phyloP scores from a whole-genome alignment of 345 rosid species.

The Arabidopsis suecica region DNA sequence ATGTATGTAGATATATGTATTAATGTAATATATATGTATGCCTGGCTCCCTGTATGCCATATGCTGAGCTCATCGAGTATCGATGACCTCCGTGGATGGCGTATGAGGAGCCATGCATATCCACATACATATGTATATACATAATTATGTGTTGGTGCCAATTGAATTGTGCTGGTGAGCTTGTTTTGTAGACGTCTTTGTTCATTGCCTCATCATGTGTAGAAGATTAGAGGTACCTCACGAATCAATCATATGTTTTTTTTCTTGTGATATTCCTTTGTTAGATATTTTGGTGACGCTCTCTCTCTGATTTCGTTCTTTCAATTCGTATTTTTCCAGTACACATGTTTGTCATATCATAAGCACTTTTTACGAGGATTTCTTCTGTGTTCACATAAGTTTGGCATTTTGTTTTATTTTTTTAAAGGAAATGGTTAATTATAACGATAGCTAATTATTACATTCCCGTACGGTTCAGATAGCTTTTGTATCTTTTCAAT shows the following conservation, averaged over 20 bases:
- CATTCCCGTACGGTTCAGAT: conserved; percentile 37
- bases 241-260: background rate
- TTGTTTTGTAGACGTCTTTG: conserved; percentile 20
- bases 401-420: conserved; percentile 23
- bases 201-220: conserved; percentile 15
- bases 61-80: conserved; percentile 62
- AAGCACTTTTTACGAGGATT: conserved; percentile 43
- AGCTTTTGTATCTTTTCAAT: conserved; percentile 31
- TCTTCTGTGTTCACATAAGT: conserved; percentile 36
- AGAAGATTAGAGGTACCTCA: conserved; percentile 26
- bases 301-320: conserved; percentile 35
- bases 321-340: conserved; percentile 34
- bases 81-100: conserved; percentile 94
- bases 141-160: conserved; percentile 21
- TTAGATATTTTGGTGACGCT: conserved; percentile 37
- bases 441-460: conserved; percentile 37
- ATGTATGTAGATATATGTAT: background rate
- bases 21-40: conserved; percentile 49
- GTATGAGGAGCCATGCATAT: conserved; percentile 99
- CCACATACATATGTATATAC: conserved; percentile 28
- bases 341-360: conserved; percentile 40
- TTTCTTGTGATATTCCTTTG: conserved; percentile 26
- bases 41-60: conserved; percentile 99
- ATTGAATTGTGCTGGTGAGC: conserved; percentile 9
- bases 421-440: conserved; percentile 11